Evolutionary conservation across 768 basidiomycete genomes (phyloP).

Genomic region (Gautieria morchelliformis): DNA sequence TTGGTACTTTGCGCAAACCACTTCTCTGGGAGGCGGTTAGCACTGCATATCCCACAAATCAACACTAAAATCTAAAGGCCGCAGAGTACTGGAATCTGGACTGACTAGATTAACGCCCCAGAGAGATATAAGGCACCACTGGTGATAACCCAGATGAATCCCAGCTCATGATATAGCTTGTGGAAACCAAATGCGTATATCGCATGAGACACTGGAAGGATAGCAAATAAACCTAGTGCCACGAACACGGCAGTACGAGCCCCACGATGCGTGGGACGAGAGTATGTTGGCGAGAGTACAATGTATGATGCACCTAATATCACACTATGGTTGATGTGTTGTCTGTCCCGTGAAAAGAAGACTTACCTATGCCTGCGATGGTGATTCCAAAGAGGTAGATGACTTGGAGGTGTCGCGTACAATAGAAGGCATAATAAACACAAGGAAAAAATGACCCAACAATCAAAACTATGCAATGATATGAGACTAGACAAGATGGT

Average conservation of each 20-base stretch:
- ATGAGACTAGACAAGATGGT: constrained; percentile 8
- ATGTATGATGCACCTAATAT: constrained; percentile 55
- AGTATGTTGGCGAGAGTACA: constrained; percentile 71
- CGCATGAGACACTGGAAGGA: constrained; percentile 62
- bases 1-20: constrained; percentile 39
- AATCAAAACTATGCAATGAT: constrained; percentile 37
- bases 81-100: background rate
- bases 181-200: constrained; percentile 47
- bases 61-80: constrained; percentile 3
- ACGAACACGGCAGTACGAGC: constrained; percentile 75
- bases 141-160: constrained; percentile 57
- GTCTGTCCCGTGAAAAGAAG: constrained; percentile 2
- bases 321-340: constrained; percentile 6
- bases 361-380: constrained; percentile 49
- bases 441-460: constrained; percentile 74
- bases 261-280: constrained; percentile 63
- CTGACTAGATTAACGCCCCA: constrained; percentile 80
- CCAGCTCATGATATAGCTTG: constrained; percentile 50
- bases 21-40: constrained; percentile 71
- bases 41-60: constrained; percentile 37
- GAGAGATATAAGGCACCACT: constrained; percentile 69
- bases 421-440: constrained; percentile 73
- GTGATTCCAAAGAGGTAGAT: constrained; percentile 46
- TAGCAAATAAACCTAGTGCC: constrained; percentile 58
- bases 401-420: constrained; percentile 42